Evolutionary conservation across 2,329 filamentous ascomycete genomes (phyloP), one percentile per base, ranked within the genome.

Genomic region (Colletotrichum orchidophilum): DNA sequence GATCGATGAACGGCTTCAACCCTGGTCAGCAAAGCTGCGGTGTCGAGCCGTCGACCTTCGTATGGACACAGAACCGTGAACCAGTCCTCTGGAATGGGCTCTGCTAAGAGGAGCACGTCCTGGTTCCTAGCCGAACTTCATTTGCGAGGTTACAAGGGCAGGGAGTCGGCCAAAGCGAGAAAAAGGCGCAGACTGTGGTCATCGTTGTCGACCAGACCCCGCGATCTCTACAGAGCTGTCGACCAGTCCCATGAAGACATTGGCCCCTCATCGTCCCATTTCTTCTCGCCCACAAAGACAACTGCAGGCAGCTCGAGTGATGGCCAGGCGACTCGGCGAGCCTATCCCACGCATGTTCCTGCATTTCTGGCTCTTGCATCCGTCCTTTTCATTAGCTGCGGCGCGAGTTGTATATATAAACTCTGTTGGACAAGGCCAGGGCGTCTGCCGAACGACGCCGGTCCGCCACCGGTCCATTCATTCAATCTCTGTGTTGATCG

Each of bases 181-280:
- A 46, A 46, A 46, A 18, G 66, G 61, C 61, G 66, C 46, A 65
- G 66, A 31, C 52, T 52, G 29, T 29, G 63, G 68, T 61, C 52
- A 35, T 61, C 52, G 62, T 57, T 54, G 62, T 57, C 49, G 54
- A 66, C n/a, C 57, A 62, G 58, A 67, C 63, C 49, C 68, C 68
- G 67, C 63, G 63, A 61, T 67, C 68, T 50, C 63, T 61, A 70
- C 61, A 42, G 27, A 59, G 53, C 33, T 46, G 53, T 54, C 21
- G 54, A 65, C 53, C 61, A 55, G 66, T 60, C 26, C 21, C 13
- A 52, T 49, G 61, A 60, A 60, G 53, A 60, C 53, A 27, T 54
- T 29, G 24, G 66, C 33, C 65, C n/a, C 33, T 70, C 53, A 65
- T 60, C 61, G 65, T 65, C 54, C 42, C 24, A 59, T 66, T 29